A percentile compares a stretch with the other conserved stretches of the same genome.
phyloP scores from a whole-genome alignment of 1,284 basidiomycete genomes.

The Malassezia slooffiae region DNA sequence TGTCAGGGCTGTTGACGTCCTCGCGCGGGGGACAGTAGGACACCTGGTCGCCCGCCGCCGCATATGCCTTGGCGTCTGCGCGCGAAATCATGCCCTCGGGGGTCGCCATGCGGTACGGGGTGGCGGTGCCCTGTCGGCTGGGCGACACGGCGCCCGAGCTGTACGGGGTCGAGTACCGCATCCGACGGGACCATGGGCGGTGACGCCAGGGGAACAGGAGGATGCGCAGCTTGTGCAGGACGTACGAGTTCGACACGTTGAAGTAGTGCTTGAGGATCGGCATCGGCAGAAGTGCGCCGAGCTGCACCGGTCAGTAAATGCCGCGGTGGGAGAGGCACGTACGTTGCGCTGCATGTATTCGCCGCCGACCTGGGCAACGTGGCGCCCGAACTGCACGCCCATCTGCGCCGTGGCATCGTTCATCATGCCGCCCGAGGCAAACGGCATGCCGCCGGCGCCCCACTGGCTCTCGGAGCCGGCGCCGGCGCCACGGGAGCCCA shows the following conservation, averaged over 20 bases:
- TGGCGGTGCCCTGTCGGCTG: constrained; percentile 1
- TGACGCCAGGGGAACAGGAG: constrained; percentile 95
- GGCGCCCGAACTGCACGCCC: constrained; percentile 88
- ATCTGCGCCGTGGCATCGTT: constrained; percentile 90
- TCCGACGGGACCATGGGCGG: constrained; percentile 41
- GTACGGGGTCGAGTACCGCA: constrained; percentile 35
- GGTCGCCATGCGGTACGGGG: constrained; percentile 10
- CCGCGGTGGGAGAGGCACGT: constrained; percentile 36
- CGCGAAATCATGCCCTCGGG: constrained; percentile 10
- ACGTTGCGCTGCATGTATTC: constrained; percentile 93
- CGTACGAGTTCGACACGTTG: constrained; percentile 93
- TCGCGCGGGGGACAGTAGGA: constrained; percentile 73
- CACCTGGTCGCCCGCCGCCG: constrained; percentile 5
- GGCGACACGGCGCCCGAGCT: constrained; percentile 15
- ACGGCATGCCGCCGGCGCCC: constrained; percentile 3
- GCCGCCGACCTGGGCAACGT: constrained; percentile 81
- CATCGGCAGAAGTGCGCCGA: constrained; percentile 33
- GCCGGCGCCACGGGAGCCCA: constrained; percentile 3
- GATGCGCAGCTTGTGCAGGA: constrained; percentile 75
- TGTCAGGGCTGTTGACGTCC: constrained; percentile 87
- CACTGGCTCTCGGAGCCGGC: constrained; percentile 2
- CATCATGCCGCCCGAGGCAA: constrained; percentile 49
- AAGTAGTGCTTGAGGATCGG: constrained; percentile 73
- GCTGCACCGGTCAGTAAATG: constrained; percentile 9
- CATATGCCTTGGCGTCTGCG: too few relatives aligned